Evolutionary conservation across 352 stramenopile genomes (phyloP), one percentile per base, ranked within the genome.

Genomic region (Globisporangium irregulare): DNA sequence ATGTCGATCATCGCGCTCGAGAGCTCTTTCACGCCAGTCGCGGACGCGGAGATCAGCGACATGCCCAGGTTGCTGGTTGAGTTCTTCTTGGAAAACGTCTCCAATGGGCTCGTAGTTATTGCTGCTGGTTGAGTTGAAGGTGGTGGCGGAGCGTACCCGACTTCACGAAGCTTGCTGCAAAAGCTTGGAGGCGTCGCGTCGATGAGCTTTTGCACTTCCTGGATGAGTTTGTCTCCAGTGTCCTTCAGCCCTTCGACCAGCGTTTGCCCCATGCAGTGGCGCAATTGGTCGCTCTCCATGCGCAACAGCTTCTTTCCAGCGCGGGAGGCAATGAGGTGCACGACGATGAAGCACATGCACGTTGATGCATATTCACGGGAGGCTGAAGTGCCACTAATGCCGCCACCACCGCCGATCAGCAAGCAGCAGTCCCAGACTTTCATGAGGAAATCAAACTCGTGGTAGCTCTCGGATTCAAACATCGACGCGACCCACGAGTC

Each of bases 401-500:
- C n/a, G 9, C n/a, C 46, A 2, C 29, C 46, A 4, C 66, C 27
- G 25, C 83, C 74, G 1, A 90, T 14, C 34, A 93, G 24, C 25
- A 90, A 50, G 66, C 75, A 90, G 67, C 78, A 90, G 70, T 94
- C 87, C 86, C 87, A 95, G 25, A 94, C 70, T 29, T 79, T 75
- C 18, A 89, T 67, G 32, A 92, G 70, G 20, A 78, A 80, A 24
- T 92, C 81, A 32, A 95, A 82, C 20, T 68, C 68, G 20, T 65
- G 69, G 20, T 83, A 67, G 10, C 62, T 68, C 32, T 89, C 75
- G 6, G 64, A 77, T 62, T 95, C 87, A 36, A 93, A 93, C 67
- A 95, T 82, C 3, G 87, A 94, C 10, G 67, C 68, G n/a, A 95
- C 25, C 87, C 87, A 95, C 25, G 81, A 76, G 54, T 92, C 84